phyloP scores from a whole-genome alignment of 192 early-diverging fungal species.

The Kappamyces sp. region DNA sequence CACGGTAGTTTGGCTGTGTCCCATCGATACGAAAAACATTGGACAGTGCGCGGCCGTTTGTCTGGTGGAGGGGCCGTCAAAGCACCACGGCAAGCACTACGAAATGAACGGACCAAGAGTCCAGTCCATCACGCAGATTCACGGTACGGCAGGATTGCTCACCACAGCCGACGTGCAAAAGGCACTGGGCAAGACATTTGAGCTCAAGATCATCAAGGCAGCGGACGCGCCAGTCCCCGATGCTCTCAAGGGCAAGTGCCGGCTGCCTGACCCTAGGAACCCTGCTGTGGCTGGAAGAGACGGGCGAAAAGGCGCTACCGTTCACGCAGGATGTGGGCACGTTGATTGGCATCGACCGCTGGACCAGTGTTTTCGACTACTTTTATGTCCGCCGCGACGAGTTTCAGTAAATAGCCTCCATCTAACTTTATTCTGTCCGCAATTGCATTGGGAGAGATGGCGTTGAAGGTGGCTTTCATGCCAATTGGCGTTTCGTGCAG shows the following conservation, averaged over 20 bases:
- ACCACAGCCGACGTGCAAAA: no score
- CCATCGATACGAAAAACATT: conserved; percentile 17
- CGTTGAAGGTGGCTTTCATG: no score
- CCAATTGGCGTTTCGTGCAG: no score
- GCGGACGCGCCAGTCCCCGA: background rate
- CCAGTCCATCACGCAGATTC: conserved; percentile 5
- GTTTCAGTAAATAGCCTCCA: no score
- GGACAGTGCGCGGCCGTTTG: conserved; percentile 17
- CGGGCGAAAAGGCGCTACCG: conserved; percentile 4
- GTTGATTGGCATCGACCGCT: conserved; percentile 20
- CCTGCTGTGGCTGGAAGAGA: background rate
- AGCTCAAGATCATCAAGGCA: background rate
- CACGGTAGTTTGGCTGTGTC: background rate
- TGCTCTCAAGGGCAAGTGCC: background rate
- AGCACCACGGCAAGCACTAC: conserved; percentile 24
- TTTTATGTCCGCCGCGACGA: no score
- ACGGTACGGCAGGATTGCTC: conserved; percentile 7
- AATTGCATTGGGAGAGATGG: no score
- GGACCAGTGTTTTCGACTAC: conserved; percentile 18
- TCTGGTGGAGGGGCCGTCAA: conserved; percentile 18
- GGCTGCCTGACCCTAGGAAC: no score
- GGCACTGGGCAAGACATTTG: conserved; percentile 8
- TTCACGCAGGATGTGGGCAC: conserved; percentile 19
- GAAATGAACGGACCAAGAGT: conserved; percentile 25
- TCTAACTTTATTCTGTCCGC: no score